phyloP scores from a whole-genome alignment of 2,329 filamentous ascomycete genomes.

The Colletotrichum tropicicola region DNA sequence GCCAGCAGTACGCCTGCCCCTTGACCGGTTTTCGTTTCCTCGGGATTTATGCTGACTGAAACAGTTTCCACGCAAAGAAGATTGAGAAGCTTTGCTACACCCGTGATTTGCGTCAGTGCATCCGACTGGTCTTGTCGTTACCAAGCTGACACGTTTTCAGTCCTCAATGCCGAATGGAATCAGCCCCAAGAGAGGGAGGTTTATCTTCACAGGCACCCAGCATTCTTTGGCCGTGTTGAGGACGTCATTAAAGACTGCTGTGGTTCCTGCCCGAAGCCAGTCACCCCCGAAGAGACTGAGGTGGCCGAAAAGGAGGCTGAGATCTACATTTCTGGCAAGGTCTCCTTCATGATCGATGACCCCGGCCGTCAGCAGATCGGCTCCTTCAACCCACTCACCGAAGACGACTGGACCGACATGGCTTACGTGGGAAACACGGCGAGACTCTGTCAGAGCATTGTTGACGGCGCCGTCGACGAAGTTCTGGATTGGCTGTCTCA shows the following conservation, averaged over 20 bases:
- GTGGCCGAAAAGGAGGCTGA: slow-evolving; percentile 77
- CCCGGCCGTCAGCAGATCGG: slow-evolving; percentile 79
- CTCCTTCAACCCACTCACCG: slow-evolving; percentile 82
- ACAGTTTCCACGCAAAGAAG: slow-evolving; percentile 66
- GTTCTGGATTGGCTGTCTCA: slow-evolving; percentile 76
- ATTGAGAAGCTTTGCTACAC: slow-evolving; percentile 87
- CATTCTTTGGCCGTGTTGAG: slow-evolving; percentile 80
- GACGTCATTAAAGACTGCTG: slow-evolving; percentile 86
- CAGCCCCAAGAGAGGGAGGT: slow-evolving; percentile 78
- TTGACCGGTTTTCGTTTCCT: background rate
- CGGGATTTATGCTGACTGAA: background rate
- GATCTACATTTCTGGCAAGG: slow-evolving; percentile 77
- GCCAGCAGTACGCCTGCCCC: slow-evolving; percentile 48
- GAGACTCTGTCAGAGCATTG: slow-evolving; percentile 81
- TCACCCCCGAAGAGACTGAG: slow-evolving; percentile 76
- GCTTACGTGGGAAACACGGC: slow-evolving; percentile 85
- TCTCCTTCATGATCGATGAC: slow-evolving; percentile 82
- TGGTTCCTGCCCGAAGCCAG: slow-evolving; percentile 76
- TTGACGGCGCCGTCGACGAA: slow-evolving; percentile 75
- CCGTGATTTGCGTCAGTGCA: slow-evolving; percentile 69
- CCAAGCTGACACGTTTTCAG: background rate
- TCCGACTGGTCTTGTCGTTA: too few relatives aligned
- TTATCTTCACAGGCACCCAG: slow-evolving; percentile 83
- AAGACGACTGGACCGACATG: slow-evolving; percentile 91
- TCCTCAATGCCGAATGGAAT: slow-evolving; percentile 91